Base-by-base conservation (phyloP, 2,329 filamentous ascomycete species). In the Aspergillus thermomutatus region DNA sequence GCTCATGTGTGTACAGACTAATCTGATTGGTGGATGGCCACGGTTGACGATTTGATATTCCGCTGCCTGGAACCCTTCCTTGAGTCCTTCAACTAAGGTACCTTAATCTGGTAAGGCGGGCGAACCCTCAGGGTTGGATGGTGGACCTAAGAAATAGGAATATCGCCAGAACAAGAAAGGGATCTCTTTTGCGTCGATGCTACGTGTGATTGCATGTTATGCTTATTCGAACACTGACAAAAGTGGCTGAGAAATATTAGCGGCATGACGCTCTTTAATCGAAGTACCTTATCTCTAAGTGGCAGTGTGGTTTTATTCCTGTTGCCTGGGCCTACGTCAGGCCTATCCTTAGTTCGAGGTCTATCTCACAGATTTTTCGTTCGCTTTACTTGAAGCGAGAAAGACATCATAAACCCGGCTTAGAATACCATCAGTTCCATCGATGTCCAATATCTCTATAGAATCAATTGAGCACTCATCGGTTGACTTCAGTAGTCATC, bases 11-110 rank as follows among this genome's bases (percentile, higher is more conserved):
- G 26, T n/a, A 28, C 41, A 17, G 45, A 25, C 31, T 19, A 11
- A 23, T 8, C 21, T 51, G 50, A 56, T 56, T 54, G 57, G 54
- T 53, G 21, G 25, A 9, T 3, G 57, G 53, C 60, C 56, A 19
- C 46, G 14, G 6, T 45, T 55, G 25, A 56, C 48, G 11, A 23
- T 23, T 46, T 23, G 43, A 46, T 52, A 56, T 57, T 46, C 34
- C 48, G 45, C 49, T 57, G 52, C 55, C 55, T 60, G 46, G 48
- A 53, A 55, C 31, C 31, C 31, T 34, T 34, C 31, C 31, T 17
- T 37, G 14, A 17, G 14, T 37, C 31, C 31, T 17, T 17, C 31
- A 17, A 37, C 17, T 37, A 17, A 17, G 31, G 31, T 37, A 37
- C 31, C 31, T 37, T 37, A 7, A 37, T 37, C 14, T 37, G 31